Conservation (phyloP, 2,329 filamentous ascomycete species). For the Spiromastix sp. region DNA sequence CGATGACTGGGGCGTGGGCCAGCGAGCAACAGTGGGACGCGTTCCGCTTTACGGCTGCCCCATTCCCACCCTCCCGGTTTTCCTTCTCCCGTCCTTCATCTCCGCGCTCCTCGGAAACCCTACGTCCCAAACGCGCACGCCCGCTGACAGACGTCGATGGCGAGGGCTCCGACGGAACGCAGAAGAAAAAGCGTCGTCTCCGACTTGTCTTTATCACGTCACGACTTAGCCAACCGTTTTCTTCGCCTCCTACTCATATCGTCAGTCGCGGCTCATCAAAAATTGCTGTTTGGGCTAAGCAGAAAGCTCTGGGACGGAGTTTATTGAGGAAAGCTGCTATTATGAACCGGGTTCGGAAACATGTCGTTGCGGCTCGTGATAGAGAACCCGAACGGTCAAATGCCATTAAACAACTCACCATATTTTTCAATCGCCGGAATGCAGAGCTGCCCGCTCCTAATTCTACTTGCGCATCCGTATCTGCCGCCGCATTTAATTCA, state of each 20-base stretch:
- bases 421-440: conserved; percentile 5
- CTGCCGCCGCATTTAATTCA: no score
- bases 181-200: conserved; percentile 56
- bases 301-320: conserved; percentile 25
- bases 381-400: conserved; percentile 13
- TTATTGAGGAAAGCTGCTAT: conserved; percentile 35
- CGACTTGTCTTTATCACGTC: conserved; percentile 54
- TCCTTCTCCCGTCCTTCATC: conserved; percentile 22
- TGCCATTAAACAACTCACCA: conserved; percentile 10
- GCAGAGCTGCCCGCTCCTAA: background rate
- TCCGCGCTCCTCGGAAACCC: conserved; percentile 5
- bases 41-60: conserved; percentile 25
- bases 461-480: background rate
- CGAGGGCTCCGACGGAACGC: conserved; percentile 40
- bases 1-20: conserved; percentile 4
- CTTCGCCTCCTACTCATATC: conserved; percentile 59
- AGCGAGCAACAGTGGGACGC: conserved; percentile 5
- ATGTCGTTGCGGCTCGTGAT: conserved; percentile 10
- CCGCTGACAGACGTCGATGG: conserved; percentile 48
- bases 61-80: conserved; percentile 21
- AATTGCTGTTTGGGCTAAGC: conserved; percentile 35
- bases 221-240: conserved; percentile 58
- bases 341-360: conserved; percentile 29
- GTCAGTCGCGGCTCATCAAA: conserved; percentile 43
- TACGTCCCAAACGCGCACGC: conserved; percentile 35